Evolutionary conservation across 352 stramenopile genomes (phyloP), one percentile per base, ranked within the genome.

Genomic region (Globisporangium carolinianum): DNA sequence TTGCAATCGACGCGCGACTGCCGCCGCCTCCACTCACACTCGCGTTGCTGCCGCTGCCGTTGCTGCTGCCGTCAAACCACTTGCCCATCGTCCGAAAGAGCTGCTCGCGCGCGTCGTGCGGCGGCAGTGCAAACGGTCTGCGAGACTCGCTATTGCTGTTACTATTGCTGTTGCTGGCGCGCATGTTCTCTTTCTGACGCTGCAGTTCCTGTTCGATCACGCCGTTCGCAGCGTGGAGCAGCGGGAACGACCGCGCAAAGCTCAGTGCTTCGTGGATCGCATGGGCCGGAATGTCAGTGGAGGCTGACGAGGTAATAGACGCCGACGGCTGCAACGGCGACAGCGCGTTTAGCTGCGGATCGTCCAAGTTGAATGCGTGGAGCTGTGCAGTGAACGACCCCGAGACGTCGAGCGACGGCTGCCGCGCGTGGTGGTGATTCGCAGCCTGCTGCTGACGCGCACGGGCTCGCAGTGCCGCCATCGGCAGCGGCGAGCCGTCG

Each of bases 41-140:
- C 37, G 58, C 43, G 47, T 50, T 53, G 12, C 24, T 18, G 9
- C 17, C 47, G 52, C 55, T 54, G 24, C 59, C 53, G 32, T 38
- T 51, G n/a, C 48, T 45, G 41, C 41, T 45, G 41, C 41, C 51
- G 60, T 67, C 67, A 15, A 84, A 57, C 46, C 60, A 87, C 58
- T 84, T 87, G 62, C 74, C 74, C 62, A 84, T 69, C 6, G 74
- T 69, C 17, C 72, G 70, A 50, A 87, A 79, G 14, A 87, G 62
- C 37, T 66, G 62, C 52, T 86, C 72, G 11, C 73, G 65, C 24
- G 60, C 60, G 36, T 78, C 58, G 12, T 59, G 38, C 5, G 51
- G 48, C 52, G 58, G 49, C 24, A 17, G 36, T 5, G 47, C 24
- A 18, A 32, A 32, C 24, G 24, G 24, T 2, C 24, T 32, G 24